Conservation (phyloP, 2,329 filamentous ascomycete genomes). For the Penicillium sp. region DNA sequence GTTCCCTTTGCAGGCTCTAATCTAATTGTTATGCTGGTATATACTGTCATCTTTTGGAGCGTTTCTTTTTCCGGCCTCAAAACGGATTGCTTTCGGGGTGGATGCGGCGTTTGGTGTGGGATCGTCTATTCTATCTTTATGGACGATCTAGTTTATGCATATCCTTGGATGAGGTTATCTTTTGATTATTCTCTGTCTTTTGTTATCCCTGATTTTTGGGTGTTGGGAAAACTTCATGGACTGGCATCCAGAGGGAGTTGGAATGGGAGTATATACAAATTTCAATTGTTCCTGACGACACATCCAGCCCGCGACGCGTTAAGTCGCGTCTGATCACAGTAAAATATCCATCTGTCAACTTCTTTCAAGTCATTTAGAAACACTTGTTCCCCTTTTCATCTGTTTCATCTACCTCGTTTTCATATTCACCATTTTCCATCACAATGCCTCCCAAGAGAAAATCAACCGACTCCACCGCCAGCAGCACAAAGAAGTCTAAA, state of each 20-base stretch:
- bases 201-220: neutral
- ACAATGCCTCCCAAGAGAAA: neutral
- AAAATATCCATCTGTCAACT: no score
- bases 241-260: conserved; percentile 2
- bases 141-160: neutral
- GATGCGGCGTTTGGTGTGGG: conserved; percentile 1
- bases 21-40: conserved; percentile 9
- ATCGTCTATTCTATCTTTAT: neutral
- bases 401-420: neutral
- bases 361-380: no score
- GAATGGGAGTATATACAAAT: neutral
- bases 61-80: conserved; percentile 1
- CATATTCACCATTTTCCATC: neutral
- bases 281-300: neutral
- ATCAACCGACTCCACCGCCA: neutral
- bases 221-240: neutral
- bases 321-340: neutral
- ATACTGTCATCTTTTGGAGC: conserved; percentile 6
- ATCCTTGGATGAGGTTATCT: neutral
- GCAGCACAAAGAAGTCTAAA: neutral
- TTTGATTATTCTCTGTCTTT: neutral
- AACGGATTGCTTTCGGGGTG: conserved; percentile 2
- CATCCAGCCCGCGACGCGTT: neutral
- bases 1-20: neutral
- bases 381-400: neutral